Conservation (phyloP, 2,329 filamentous ascomycete genomes). For the Pseudogymnoascus sp. region DNA sequence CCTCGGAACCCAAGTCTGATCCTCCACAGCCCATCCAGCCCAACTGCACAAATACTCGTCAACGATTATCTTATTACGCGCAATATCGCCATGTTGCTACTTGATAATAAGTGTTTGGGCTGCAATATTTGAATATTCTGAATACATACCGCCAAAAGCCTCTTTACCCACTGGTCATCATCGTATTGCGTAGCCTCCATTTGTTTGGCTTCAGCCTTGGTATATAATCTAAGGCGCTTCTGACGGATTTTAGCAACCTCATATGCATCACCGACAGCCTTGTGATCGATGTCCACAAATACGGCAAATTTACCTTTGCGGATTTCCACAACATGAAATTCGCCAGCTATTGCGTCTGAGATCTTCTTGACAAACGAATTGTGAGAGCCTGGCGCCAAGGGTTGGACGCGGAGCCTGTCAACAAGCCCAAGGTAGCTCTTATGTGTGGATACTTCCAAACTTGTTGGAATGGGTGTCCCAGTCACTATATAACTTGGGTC, state of each 20-base stretch:
- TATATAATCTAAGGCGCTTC: constrained; percentile 6
- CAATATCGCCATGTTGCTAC: background rate
- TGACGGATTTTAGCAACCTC: constrained; percentile 10
- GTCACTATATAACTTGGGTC: background rate
- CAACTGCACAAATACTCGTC: constrained; percentile 10
- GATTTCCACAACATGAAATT: background rate
- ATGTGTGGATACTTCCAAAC: background rate
- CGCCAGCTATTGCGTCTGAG: background rate
- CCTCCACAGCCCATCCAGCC: constrained; percentile 9
- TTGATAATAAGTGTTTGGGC: background rate
- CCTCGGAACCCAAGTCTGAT: constrained; percentile 2
- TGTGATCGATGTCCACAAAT: background rate
- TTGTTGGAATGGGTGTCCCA: background rate
- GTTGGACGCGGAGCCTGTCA: background rate
- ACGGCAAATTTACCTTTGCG: constrained; percentile 2
- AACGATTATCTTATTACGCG: background rate
- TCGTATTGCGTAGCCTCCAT: background rate
- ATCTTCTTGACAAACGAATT: background rate
- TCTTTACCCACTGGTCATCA: constrained; percentile 8
- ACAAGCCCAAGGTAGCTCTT: background rate
- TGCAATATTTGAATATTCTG: background rate
- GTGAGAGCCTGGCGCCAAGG: background rate
- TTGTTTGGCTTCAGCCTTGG: background rate
- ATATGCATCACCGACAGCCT: background rate
- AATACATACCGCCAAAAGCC: constrained; percentile 4